phyloP scores from a whole-genome alignment of 31 red algal species.

The Pterothamnion heteromorphum region DNA sequence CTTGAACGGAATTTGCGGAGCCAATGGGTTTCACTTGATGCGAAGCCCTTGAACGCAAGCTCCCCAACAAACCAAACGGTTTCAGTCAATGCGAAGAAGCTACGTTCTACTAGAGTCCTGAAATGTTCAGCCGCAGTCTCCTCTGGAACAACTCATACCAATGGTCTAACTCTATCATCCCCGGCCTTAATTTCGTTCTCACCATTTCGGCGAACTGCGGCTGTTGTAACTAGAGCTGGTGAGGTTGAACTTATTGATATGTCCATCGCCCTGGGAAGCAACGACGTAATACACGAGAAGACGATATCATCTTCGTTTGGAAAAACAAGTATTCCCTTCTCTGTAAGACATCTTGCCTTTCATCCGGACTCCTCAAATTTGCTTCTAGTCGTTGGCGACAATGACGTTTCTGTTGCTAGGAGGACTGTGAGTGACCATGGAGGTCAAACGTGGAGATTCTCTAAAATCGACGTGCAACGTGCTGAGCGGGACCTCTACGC shows the following conservation, averaged over 20 bases:
- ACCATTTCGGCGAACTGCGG: slow-evolving; percentile 34
- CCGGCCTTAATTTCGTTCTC: slow-evolving; percentile 51
- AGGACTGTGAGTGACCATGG: background rate
- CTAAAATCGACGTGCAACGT: slow-evolving; percentile 55
- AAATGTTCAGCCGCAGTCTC: background rate
- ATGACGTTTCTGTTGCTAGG: slow-evolving; percentile 32
- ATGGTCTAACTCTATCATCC: too few species aligned
- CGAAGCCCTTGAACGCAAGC: too few species aligned
- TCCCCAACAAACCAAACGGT: too few species aligned
- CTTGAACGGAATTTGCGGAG: background rate
- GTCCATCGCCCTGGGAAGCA: slow-evolving; percentile 8
- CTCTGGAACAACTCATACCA: too few species aligned
- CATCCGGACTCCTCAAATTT: slow-evolving; percentile 56
- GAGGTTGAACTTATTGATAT: slow-evolving; percentile 49
- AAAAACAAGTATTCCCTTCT: background rate
- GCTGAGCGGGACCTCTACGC: slow-evolving; percentile 37
- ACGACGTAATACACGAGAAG: slow-evolving; percentile 36
- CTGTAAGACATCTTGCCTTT: background rate
- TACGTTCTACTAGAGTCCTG: background rate
- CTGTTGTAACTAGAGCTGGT: slow-evolving; percentile 25
- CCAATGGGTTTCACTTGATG: background rate
- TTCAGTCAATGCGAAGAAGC: too few species aligned
- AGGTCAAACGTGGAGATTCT: slow-evolving; percentile 28
- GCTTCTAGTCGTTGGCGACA: slow-evolving; percentile 47
- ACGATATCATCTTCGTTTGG: background rate